Evolutionary conservation across 345 rosid species (phyloP), one percentile per base, ranked within the genome.

Genomic region (Gossypium mustelinum): DNA sequence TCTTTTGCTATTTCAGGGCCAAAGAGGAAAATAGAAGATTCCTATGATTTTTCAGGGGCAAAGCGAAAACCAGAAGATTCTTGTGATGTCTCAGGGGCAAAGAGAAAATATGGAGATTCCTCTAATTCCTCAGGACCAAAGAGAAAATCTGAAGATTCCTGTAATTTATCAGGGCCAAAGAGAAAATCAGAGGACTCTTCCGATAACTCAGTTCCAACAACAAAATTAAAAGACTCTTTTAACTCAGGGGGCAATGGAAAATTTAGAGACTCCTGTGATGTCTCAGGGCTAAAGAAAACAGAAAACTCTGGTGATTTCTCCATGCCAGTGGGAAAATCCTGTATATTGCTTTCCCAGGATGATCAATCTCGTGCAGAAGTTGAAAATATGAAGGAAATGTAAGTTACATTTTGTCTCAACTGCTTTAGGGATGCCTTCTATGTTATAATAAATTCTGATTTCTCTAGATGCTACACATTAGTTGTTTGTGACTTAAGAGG

Each of bases 301-400:
- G 29, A 47, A 22, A n/a, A 22, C 41, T 22, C 72, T 9, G 27
- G 20, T 25, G 72, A 50, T 25, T 50, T 50, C 44, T 73, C 80
- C 39, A 80, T 74, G 66, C 78, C 82, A 67, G 84, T 77, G 85
- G 85, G 91, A 78, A 87, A 85, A 78, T 64, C 83, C 70, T 87
- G 89, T 85, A 79, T 83, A 81, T 86, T 93, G 83, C 81, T 90
- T 39, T 84, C 89, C 54, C 87, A 83, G 73, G 94, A 96, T 76
- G 72, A 80, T 76, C 82, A 83, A 75, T 90, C 92, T 77, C 84
- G 22, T 59, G 84, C 79, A 18, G 82, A 89, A 82, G 83, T 91
- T 73, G 82, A 87, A 86, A 87, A 86, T 62, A 78, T 92, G 72
- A 89, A 93, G 84, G 86, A 89, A 82, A 81, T 74, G 99, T 96